These are phyloP conservation scores for Herpetomonas muscarum DNA, from an alignment of 208 protist species.

Conservation along the genomic window DNA sequence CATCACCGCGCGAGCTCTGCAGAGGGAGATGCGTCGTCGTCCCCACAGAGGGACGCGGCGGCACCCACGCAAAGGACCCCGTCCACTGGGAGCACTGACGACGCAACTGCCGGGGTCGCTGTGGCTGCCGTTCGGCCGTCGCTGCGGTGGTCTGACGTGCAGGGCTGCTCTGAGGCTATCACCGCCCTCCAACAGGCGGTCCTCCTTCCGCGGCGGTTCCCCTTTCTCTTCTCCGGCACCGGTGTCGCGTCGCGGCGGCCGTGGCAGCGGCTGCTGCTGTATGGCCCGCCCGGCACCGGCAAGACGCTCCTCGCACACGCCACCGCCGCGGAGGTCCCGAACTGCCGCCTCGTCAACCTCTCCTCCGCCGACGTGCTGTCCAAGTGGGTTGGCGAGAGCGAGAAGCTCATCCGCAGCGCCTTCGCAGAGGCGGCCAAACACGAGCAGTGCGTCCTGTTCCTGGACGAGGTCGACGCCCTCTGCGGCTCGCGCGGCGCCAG, in stretches of 20 bases:
- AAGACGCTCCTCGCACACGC: slow-evolving; percentile 99
- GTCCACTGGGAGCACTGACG: no score
- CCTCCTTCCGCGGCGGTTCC: slow-evolving; percentile 95
- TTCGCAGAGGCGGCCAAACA: slow-evolving; percentile 78
- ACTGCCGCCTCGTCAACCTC: slow-evolving; percentile 90
- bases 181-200: slow-evolving; percentile 95
- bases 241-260: slow-evolving; percentile 62
- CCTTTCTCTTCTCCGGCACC: slow-evolving; percentile 95
- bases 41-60: no score
- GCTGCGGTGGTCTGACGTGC: slow-evolving; percentile 88
- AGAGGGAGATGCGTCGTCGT: no score
- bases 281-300: slow-evolving; percentile 96
- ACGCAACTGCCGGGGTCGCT: no score
- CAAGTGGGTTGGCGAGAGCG: slow-evolving; percentile 98
- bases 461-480: slow-evolving; percentile 94
- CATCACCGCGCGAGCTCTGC: no score
- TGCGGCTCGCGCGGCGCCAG: slow-evolving; percentile 63
- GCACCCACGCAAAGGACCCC: no score
- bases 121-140: not conserved
- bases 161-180: slow-evolving; percentile 95
- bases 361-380: slow-evolving; percentile 93
- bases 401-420: slow-evolving; percentile 91
- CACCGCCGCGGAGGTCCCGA: slow-evolving; percentile 94
- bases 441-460: slow-evolving; percentile 83
- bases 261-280: slow-evolving; percentile 97